phyloP scores from a whole-genome alignment of 805 yeast genomes.

The Yarrowia osloensis region DNA sequence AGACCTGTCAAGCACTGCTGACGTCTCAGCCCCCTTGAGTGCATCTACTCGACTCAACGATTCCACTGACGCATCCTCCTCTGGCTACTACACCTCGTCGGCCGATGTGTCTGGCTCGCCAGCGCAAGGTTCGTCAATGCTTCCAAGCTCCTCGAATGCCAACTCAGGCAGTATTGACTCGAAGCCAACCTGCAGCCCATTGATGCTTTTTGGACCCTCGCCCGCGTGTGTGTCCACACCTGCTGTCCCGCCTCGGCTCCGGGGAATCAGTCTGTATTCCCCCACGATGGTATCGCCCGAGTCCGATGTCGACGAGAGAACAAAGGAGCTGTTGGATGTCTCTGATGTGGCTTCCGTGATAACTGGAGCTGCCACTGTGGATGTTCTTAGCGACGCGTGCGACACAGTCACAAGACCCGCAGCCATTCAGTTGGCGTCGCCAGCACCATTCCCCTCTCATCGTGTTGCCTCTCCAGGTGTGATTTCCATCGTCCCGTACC shows the following conservation, averaged over 20 bases:
- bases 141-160: background rate
- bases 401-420: background rate
- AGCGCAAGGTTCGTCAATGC: background rate
- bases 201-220: background rate
- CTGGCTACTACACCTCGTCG: background rate
- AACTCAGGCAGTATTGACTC: background rate
- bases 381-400: background rate
- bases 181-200: background rate
- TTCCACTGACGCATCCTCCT: background rate
- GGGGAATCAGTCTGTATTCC: background rate
- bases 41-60: background rate
- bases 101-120: background rate
- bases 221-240: background rate
- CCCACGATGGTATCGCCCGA: conserved; percentile 5
- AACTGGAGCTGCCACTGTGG: background rate
- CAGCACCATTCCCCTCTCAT: conserved; percentile 7
- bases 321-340: background rate
- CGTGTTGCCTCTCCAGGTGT: background rate
- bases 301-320: background rate
- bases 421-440: background rate
- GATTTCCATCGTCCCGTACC: background rate
- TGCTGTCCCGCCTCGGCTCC: background rate
- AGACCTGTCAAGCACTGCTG: background rate
- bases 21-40: background rate
- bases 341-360: background rate